Percentiles rank a stretch among this genome's conserved stretches.
Conservation (phyloP, 805 yeast species). For the Kodamaea neixiangensis region DNA sequence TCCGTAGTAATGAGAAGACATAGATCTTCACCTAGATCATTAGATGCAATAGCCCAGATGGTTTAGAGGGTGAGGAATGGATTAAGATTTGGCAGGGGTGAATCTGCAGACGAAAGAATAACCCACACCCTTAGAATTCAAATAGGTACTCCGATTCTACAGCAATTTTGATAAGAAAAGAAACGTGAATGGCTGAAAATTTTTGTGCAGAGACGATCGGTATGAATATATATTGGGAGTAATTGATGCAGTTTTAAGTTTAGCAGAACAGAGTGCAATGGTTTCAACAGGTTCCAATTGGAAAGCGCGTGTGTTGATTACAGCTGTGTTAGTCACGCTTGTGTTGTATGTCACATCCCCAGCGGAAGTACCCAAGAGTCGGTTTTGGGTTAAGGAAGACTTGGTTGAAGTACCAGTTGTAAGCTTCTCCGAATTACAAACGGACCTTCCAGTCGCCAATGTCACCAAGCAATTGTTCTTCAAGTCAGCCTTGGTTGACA, state of each 20-base stretch:
- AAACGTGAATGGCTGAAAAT: neutral
- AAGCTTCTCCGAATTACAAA: neutral
- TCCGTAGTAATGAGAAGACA: neutral
- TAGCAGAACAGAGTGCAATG: neutral
- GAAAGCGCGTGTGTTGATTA: neutral
- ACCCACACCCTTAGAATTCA: neutral
- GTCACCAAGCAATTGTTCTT: constrained; percentile 2
- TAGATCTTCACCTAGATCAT: neutral
- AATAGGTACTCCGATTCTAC: neutral
- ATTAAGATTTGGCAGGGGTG: neutral
- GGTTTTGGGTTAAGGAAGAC: neutral
- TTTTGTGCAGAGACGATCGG: neutral
- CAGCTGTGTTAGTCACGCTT: neutral
- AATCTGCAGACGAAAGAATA: neutral
- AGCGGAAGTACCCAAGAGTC: neutral
- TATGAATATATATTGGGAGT: neutral
- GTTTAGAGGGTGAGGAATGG: neutral
- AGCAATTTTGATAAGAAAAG: neutral
- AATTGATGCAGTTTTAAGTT: neutral
- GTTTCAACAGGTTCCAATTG: neutral
- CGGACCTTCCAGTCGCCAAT: constrained; percentile 1
- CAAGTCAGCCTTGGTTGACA: neutral
- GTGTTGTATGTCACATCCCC: neutral
- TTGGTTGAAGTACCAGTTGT: neutral
- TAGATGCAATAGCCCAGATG: neutral